phyloP scores from a whole-genome alignment of 768 basidiomycete species.

The Agrocybe praecox region DNA sequence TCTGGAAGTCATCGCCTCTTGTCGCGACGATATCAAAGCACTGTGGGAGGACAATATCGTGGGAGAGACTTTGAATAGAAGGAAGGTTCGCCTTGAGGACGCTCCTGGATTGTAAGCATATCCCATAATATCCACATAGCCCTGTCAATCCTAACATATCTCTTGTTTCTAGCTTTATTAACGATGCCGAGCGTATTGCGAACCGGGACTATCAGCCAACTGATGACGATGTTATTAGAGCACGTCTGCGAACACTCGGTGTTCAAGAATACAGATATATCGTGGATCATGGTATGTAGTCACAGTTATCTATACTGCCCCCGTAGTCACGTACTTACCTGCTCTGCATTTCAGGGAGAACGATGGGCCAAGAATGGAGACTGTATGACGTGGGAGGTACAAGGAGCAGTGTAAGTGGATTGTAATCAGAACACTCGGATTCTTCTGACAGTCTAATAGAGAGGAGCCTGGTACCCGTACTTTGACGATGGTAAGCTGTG shows the following conservation, averaged over 20 bases:
- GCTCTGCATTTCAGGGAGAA: conserved; percentile 40
- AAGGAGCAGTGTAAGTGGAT: conserved; percentile 56
- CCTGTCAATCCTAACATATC: conserved; percentile 2
- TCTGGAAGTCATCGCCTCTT: conserved; percentile 58
- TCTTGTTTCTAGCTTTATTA: conserved; percentile 55
- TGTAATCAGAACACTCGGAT: conserved; percentile 4
- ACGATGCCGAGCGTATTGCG: conserved; percentile 69
- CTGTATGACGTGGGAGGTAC: conserved; percentile 85
- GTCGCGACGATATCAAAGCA: conserved; percentile 64
- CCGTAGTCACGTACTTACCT: not conserved
- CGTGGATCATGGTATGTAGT: conserved; percentile 60
- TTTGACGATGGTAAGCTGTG: conserved; percentile 65
- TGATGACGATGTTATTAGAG: conserved; percentile 78
- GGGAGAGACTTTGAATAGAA: conserved; percentile 56
- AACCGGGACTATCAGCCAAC: conserved; percentile 64
- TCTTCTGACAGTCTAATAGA: conserved; percentile 37
- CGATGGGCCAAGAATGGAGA: conserved; percentile 72
- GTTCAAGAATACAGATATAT: conserved; percentile 74
- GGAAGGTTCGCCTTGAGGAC: conserved; percentile 65
- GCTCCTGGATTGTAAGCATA: conserved; percentile 71
- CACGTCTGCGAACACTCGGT: conserved; percentile 76
- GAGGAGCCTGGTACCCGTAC: conserved; percentile 77
- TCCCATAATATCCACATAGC: conserved; percentile 5
- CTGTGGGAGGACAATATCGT: conserved; percentile 71
- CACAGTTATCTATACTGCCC: not conserved